Base-by-base conservation (phyloP, 306 rosid species). In the Ochetophila trinervis region DNA sequence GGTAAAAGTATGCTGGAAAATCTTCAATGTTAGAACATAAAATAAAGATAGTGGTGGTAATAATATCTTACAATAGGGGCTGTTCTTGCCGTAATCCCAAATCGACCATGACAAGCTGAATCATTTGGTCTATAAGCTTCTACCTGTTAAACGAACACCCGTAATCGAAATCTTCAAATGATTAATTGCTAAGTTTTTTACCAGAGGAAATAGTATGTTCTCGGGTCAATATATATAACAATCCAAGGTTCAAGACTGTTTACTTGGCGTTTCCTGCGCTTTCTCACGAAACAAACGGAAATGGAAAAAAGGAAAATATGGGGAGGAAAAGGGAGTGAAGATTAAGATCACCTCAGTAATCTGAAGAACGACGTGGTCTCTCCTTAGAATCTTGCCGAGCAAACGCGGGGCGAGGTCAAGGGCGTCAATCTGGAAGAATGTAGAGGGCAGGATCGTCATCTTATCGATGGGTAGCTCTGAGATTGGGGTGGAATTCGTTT, bases 101-200 rank as follows among this genome's bases (percentile, higher is more conserved):
- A 87, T 40, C 97, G 88, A 70, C 91, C 89, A 60, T 87, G 98
- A 74, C 87, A 85, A 60, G 96, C 96, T 14, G 97, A 82, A 67
- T 89, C 98, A 78, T 87, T 86, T 56, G 85, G 86, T 58, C 95
- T 75, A 36, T 87, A 89, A 27, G 98, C 98, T 84, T 93, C 98
- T 60, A 89, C 96, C 96, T 91, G 77, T 18, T 58, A 37, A 44
- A 62, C 30, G 57, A 21, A 49, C 4, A 56, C 22, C 12, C 0
- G 13, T 40, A 40, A 40, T 2, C 45, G 10, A 40, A 40, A 12
- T 1, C 12, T 40, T 40, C 45, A 40, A 40, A 40, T 40, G 10
- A 12, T 40, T 40, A 40, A 40, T 8, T 8, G 8, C 45, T 40
- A 40, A 40, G 12, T 0, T 12, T 8, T 40, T 40, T 8, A 37